Evolutionary conservation across 306 rosid genomes (phyloP).

Genomic region (Aeschynomene evenia): DNA sequence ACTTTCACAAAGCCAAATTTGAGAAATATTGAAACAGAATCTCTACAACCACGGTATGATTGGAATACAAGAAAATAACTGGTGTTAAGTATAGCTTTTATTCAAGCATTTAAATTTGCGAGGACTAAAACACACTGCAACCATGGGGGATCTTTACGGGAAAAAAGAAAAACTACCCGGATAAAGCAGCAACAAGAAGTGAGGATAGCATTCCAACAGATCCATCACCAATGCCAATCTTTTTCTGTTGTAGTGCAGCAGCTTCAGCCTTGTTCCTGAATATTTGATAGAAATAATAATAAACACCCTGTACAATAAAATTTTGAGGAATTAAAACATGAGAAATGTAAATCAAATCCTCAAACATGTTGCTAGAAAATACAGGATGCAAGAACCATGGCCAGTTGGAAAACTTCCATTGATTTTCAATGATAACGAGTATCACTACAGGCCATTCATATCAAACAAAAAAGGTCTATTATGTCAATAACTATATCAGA

Average conservation of each 20-base stretch:
- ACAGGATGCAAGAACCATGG: constrained; percentile 17
- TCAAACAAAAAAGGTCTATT: constrained; percentile 16
- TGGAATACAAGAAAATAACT: neutral
- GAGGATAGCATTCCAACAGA: constrained; percentile 93
- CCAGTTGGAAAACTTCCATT: neutral
- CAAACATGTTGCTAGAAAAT: neutral
- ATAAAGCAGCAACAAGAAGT: constrained; percentile 87
- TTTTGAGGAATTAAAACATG: constrained; percentile 46
- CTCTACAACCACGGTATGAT: neutral
- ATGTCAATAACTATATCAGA: neutral
- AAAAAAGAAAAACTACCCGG: constrained; percentile 59
- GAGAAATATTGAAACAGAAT: constrained; percentile 1
- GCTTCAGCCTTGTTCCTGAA: constrained; percentile 91
- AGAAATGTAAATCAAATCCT: constrained; percentile 36
- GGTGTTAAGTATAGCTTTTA: neutral
- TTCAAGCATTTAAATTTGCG: neutral
- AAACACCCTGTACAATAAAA: constrained; percentile 94
- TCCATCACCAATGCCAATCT: constrained; percentile 76
- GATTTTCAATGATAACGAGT: constrained; percentile 8
- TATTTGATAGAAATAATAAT: constrained; percentile 99
- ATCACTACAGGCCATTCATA: neutral
- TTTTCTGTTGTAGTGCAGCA: constrained; percentile 57
- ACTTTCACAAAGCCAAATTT: neutral
- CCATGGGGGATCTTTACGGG: neutral
- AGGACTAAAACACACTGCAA: neutral